Evolutionary conservation across 2,329 filamentous ascomycete genomes (phyloP), one percentile per base, ranked within the genome.

Genomic region (Exophiala bonariae): DNA sequence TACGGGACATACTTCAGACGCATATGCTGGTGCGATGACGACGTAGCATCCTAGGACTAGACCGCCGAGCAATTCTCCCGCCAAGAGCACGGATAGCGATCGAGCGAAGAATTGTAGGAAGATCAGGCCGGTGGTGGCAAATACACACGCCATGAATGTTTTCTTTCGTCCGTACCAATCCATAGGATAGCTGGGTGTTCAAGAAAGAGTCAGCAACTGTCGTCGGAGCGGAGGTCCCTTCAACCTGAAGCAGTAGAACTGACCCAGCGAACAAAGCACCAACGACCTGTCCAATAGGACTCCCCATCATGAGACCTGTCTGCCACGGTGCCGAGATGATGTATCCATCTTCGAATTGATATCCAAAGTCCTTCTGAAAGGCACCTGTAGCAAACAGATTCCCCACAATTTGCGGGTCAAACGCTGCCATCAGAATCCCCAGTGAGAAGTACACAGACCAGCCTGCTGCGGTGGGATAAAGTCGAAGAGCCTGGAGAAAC

Each of bases 401-500:
- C 18, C 47, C 56, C 6, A 65, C 44, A 4, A 65, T 54, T 1
- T 55, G 56, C 17, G 57, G 55, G 37, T 64, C 61, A 40, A 59
- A 62, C 9, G 54, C 56, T 18, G 95, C 60, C 60, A 62, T 62
- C 31, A 62, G 54, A 41, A 62, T 36, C 26, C 55, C 59, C 6
- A 50, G 53, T 2, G 59, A 60, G 7, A 62, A 44, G 3, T 61
- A 47, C 46, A 55, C 41, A 28, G 59, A 56, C 60, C 60, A 62
- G 34, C 57, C 78, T 46, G 95, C 84, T 16, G 90, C 90, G 72
- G 95, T 92, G 48, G 89, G 89, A 64, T 96, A 96, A 19, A 93
- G 76, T 62, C 76, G 82, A 65, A 95, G 76, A 52, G 88, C 89
- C 71, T 95, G 82, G 63, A 79, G 62, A 46, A 95, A 73, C 32